Base-by-base conservation (phyloP, 1,284 basidiomycete genomes). In the Kalmanozyma brasiliensis region DNA sequence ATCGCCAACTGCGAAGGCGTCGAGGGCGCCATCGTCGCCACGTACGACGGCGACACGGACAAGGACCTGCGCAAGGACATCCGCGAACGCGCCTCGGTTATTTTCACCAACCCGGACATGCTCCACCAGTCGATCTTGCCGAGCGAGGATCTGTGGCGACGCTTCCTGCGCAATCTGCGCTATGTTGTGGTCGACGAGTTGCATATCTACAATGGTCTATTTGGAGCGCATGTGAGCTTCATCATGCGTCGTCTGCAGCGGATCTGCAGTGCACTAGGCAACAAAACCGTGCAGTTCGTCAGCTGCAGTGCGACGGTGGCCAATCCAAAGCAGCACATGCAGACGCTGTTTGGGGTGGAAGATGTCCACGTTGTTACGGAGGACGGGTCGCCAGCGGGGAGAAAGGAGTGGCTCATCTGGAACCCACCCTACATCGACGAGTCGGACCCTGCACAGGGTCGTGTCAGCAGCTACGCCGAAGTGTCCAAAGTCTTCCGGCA, bases 261-360 rank as follows among this genome's bases (percentile, higher is more conserved):
- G 48, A 85, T 94, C 23, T 93, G 92, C 78, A 86, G 87, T 23
- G 93, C 93, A 1, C 85, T 95, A 32, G 93, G 93, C 51, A 95
- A 92, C 90, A 74, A 76, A 87, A 85, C 11, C 1, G 82, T 88
- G 4, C 86, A 85, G 24, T 94, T 93, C 76, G 87, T 95, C 4
- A 93, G 92, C 24, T 94, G 93, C 80, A 93, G 91, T 73, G 93
- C 93, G 19, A 95, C 93, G 0, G 91, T 95, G 36, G 85, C 88
- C 8, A 90, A 92, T 68, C 92, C 93, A 1, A 60, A 37, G 20
- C 58, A 76, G 42, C 79, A 81, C 41, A 74, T 81, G 75, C 58
- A 69, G 43, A 66, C 66, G 32, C 77, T 63, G n/a, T 72, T 56
- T 32, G 49, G 55, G n/a, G 83, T 94, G 1, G 84, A 88, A 79